Evolutionary conservation across 805 yeast species (phyloP), one percentile per base, ranked within the genome.

Genomic region (Debaryomyces hansenii): DNA sequence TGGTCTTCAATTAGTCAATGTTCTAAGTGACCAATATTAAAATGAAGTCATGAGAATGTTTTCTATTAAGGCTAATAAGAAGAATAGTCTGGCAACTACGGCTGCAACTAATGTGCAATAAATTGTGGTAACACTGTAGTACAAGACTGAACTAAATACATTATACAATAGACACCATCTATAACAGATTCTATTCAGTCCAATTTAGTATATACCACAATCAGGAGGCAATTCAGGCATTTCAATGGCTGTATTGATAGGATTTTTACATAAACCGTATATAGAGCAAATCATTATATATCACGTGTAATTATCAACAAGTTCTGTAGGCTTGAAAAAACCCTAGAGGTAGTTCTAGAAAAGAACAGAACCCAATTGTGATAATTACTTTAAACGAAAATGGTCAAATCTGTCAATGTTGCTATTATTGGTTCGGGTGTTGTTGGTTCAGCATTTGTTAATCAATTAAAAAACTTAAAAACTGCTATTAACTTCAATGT

Each of bases 391-490:
- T 5, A 12, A 37, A 14, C 8, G n/a, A 47, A 8, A 10, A 64
- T 60, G 66, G 40, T 49, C 41, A 67, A 56, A 59, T 67, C 76
- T 36, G 76, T 73, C 34, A 70, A 73, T 53, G 67, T 73, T 36
- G 78, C 78, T 37, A 72, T 73, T 42, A 70, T 67, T 50, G 90
- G 90, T 45, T 84, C 97, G 45, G 99, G 99, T 60, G 94, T 92
- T 42, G 98, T 94, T 51, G 99, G 99, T 49, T 79, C 94, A 20
- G 88, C 96, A 42, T 90, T 90, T 73, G 74, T 94, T 66, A 80
- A 79, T 68, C 99, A 92, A 72, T 79, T 92, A 61, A 74, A 78
- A 44, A 71, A 74, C 48, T 68, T 88, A 53, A 79, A 80, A 55
- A 66, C 85, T n/a, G 45, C 81, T 20, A 81, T 87, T 58, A 70